Base-by-base conservation (phyloP, 169 alveolate species). In the Blepharisma undulans region DNA sequence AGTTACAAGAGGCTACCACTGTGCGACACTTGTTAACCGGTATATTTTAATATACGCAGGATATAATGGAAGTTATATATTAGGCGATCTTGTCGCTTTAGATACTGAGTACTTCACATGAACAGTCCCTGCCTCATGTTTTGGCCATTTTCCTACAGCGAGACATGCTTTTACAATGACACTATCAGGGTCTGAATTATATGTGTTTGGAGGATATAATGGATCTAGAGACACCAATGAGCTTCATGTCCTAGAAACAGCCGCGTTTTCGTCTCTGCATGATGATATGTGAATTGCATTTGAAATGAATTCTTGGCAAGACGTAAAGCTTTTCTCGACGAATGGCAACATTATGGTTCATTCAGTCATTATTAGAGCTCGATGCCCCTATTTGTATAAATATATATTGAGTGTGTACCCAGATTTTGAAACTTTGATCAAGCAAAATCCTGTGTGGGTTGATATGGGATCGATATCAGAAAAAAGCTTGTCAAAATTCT, bases 81-180 rank as follows among this genome's bases (percentile, higher is more conserved):
- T 88, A 22, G 92, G 92, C 10, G 92, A 88, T 33, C 87, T 88
- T 33, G 74, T 76, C 7, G 87, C 87, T 74, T 48, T 88, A 33
- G 92, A 88, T 30, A 88, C 92, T 72, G 78, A 72, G 59, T 32
- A 33, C 22, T 88, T 74, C n/a, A n/a, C 30, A 1, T 88, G 92
- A 72, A 22, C 79, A 30, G 32, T 76, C 29, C 87, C 85, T 0
- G 92, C 74, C 61, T 84, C 84, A 27, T 86, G 91, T 72, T 22
- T 33, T 27, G 92, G 92, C n/a, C 87, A 88, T 34, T 86, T 86
- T 71, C 87, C 92, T 36, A 33, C 74, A 19, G 87, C 92, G 0
- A 88, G 92, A 71, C 74, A 88, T 27, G 92, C 92, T 12, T 88
- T 74, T 88, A 76, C 92, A 30, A 76, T 88, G 86, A 25, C 87